Percentiles rank a stretch among this genome's conserved stretches.
phyloP scores from a whole-genome alignment of 441 rosid genomes.

The Populus hybrid region DNA sequence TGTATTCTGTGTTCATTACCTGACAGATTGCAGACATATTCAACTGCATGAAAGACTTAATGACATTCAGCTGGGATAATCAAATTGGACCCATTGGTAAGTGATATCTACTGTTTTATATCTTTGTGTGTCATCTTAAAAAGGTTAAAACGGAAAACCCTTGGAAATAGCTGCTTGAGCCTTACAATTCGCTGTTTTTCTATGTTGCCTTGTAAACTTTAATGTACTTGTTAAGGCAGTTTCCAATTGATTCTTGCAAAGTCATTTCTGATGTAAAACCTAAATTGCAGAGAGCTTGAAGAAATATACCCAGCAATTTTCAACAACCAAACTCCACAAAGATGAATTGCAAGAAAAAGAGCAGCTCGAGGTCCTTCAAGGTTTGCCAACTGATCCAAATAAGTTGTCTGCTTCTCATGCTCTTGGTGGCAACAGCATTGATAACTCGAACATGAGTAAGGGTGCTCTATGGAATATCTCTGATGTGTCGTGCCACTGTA shows the following conservation, averaged over 20 bases:
- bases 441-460: neutral
- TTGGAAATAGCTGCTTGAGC: neutral
- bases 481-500: neutral
- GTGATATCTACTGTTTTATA: constrained; percentile 1
- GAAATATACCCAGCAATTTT: constrained; percentile 1
- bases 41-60: constrained; percentile 43
- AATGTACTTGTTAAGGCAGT: neutral
- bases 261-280: neutral
- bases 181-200: neutral
- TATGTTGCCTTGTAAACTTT: neutral
- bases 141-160: neutral
- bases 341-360: constrained; percentile 9
- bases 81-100: constrained; percentile 43
- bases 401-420: neutral
- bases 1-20: neutral
- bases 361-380: neutral
- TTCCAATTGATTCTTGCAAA: too few species aligned
- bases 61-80: constrained; percentile 34
- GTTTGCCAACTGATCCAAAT: neutral
- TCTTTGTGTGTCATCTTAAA: neutral
- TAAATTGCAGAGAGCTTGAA: constrained; percentile 7
- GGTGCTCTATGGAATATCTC: neutral
- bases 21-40: constrained; percentile 43
- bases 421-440: neutral
- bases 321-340: neutral